Evolutionary conservation across 257 asterid genomes (phyloP).

Genomic region (Knoxia roxburghii): DNA sequence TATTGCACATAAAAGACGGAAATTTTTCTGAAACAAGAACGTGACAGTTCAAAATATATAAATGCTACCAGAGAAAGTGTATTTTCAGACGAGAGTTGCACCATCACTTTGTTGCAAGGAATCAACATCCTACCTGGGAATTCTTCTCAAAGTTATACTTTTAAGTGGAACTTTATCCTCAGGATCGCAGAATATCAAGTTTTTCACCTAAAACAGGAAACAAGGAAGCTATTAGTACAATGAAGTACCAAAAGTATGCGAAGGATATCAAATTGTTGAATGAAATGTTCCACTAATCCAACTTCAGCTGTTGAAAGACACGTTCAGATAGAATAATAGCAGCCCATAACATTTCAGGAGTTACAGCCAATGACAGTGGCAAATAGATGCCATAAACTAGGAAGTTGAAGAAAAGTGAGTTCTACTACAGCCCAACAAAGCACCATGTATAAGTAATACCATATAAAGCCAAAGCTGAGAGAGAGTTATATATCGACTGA

Average conservation of each 20-base stretch:
- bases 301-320: neutral
- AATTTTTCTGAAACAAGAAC: neutral
- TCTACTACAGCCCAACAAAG: neutral
- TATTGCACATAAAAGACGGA: neutral
- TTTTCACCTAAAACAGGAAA: slow-evolving; percentile 6
- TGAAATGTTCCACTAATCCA: neutral
- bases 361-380: neutral
- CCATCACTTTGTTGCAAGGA: neutral
- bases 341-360: neutral
- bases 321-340: neutral
- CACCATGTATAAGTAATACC: neutral
- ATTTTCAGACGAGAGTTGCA: neutral
- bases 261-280: neutral
- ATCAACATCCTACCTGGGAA: slow-evolving; percentile 3
- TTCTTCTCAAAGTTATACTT: neutral
- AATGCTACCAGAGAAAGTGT: neutral
- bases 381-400: neutral
- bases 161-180: slow-evolving; percentile 6
- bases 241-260: neutral
- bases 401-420: neutral
- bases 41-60: no score
- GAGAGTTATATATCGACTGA: neutral
- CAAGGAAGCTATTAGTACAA: neutral
- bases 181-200: slow-evolving; percentile 11
- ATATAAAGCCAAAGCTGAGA: neutral